Conservation (phyloP, 331 rosid species). For the Rhamnella rubrinervis region DNA sequence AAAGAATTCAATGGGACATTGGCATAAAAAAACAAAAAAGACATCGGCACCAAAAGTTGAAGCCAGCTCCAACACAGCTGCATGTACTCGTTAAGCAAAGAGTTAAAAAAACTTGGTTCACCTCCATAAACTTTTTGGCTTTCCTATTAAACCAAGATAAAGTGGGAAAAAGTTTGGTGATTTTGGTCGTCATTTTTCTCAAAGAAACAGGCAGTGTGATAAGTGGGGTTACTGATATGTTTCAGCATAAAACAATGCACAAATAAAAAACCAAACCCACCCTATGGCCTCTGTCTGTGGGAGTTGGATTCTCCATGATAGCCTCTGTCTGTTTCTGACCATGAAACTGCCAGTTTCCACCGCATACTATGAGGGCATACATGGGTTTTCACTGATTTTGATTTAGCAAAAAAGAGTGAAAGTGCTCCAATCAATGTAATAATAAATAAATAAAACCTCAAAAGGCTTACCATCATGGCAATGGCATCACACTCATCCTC, state of each 20-base stretch:
- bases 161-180: conserved; percentile 3
- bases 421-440: neutral
- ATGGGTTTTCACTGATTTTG: neutral
- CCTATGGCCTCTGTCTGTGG: too few relatives aligned
- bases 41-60: too few relatives aligned
- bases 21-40: too few relatives aligned
- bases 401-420: too few relatives aligned
- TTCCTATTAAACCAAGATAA: neutral
- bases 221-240: conserved; percentile 20
- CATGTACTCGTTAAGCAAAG: conserved; percentile 2
- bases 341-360: too few relatives aligned
- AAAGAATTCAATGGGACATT: too few relatives aligned
- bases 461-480: conserved; percentile 29
- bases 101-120: neutral
- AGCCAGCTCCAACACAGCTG: neutral
- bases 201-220: conserved; percentile 15
- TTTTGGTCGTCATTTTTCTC: conserved; percentile 6
- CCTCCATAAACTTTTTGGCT: neutral
- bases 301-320: too few relatives aligned
- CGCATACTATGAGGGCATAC: neutral
- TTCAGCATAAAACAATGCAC: neutral
- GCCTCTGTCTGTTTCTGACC: too few relatives aligned
- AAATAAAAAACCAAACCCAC: neutral
- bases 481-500: conserved; percentile 23
- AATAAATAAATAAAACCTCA: neutral